Base-by-base conservation (phyloP, 768 basidiomycete species). In the Auriscalpium vulgare region DNA sequence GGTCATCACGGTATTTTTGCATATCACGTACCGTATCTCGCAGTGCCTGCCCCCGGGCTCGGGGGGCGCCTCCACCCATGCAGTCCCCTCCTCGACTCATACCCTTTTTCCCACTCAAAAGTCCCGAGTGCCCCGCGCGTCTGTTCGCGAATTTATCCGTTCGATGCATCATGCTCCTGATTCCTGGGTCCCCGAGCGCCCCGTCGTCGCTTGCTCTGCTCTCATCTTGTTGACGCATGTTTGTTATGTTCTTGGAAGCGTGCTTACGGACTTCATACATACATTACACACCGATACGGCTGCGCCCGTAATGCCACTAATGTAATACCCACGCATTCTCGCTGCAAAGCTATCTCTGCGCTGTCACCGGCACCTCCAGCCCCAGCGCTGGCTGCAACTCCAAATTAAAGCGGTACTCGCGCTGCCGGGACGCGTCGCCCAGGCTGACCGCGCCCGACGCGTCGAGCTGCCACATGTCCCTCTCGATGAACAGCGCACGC, bases 401-500 rank as follows among this genome's bases (percentile, higher is more conserved):
- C 40, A 43, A 17, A 13, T 43, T 9, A 17, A 43, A 43, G 40
- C 40, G 72, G 69, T 80, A 84, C 47, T 72, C 66, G 58, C 84
- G 78, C 65, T 83, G 71, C 43, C 74, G 72, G 14, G 67, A 60
- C 47, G 73, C 70, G 64, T 73, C 74, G 60, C 71, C 69, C 45
- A 69, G 71, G 38, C 63, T 63, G 7, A 73, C 71, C 57, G 63
- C 65, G 19, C 75, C 82, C 34, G 77, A 70, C 5, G 61, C 50
- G 44, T 60, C 69, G 53, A 80, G 63, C 52, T 64, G 67, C 85
- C 85, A 91, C 29, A 81, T 73, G 64, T 91, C 88, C 47, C 86
- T 72, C 67, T 92, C 90, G 47, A 86, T 72, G 63, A 89, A 91
- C 16, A 81, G 55, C 9, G 79, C 87, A 46, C 76, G 68, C 29